Evolutionary conservation across 768 basidiomycete species (phyloP), one percentile per base, ranked within the genome.

Genomic region (Mycena indigotica): DNA sequence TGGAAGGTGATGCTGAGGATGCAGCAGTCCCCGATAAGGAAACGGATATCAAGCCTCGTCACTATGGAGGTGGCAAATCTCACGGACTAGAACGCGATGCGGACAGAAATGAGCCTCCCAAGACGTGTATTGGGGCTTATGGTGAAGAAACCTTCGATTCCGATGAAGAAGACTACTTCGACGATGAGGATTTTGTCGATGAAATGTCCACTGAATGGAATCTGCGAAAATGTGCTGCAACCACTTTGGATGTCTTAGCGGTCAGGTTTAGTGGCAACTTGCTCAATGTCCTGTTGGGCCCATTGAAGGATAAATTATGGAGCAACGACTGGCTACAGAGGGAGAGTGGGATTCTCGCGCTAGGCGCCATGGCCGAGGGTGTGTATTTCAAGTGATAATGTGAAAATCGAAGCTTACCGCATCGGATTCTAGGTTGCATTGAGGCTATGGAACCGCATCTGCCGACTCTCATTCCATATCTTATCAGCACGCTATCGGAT

Each of bases 341-440:
- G 66, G 97, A 99, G 76, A 94, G 94, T 65, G 95, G 92, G 17
- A 95, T 99, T 61, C 77, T 99, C 56, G 97, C 97, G 1, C 73
- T 99, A 54, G 97, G 97, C 49, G 97, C 97, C 6, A 96, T 99
- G 86, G 97, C 97, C 5, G 97, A 99, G 81, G 96, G 95, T 93
- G 63, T 57, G 81, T 74, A 26, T 53, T 41, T 50, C n/a, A 39
- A 38, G 35, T 25, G 8, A 4, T 38, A 23, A 48, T 50, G n/a
- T 50, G 15, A 39, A 40, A n/a, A 19, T 41, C 53, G 52, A 46
- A 46, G 55, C 56, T 61, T 17, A 29, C n/a, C n/a, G n/a, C 58
- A 39, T 50, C 39, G 25, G 38, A 30, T 41, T 56, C 30, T 64
- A 97, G 96, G 97, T 21, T 99, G 97, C 72, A 97, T 99, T 66